These are phyloP conservation scores for Arachis stenosperma DNA, from an alignment of 306 rosid genomes.

Conservation along the genomic window DNA sequence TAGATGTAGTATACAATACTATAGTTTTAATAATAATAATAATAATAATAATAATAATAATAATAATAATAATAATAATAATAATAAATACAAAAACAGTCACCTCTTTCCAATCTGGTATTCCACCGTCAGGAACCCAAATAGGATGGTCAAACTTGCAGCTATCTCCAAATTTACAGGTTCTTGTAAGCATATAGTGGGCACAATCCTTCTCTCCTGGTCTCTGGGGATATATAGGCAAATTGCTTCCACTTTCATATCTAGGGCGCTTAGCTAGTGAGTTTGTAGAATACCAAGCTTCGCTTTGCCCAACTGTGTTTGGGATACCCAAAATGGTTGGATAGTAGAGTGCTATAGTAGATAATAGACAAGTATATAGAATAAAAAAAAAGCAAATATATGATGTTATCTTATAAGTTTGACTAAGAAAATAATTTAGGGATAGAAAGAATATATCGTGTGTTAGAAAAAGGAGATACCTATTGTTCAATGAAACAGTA, in stretches of 20 bases:
- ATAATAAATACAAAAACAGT: slow-evolving; percentile 46
- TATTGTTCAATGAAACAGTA: slow-evolving; percentile 23
- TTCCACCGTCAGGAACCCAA: slow-evolving; percentile 99
- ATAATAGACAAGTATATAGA: slow-evolving; percentile 70
- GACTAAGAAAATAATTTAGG: slow-evolving; percentile 58
- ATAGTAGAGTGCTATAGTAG: slow-evolving; percentile 88
- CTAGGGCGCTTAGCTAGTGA: slow-evolving; percentile 97
- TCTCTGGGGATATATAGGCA: slow-evolving; percentile 97
- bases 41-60: neutral
- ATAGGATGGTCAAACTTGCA: slow-evolving; percentile 99
- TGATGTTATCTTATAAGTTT: slow-evolving; percentile 66
- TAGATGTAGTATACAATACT: slow-evolving; percentile 42
- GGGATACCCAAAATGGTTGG: slow-evolving; percentile 80
- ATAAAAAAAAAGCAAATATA: slow-evolving; percentile 63
- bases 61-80: slow-evolving; percentile 43
- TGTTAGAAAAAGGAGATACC: slow-evolving; percentile 25
- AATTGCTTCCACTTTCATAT: slow-evolving; percentile 79
- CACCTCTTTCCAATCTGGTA: slow-evolving; percentile 99
- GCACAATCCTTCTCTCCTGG: slow-evolving; percentile 99
- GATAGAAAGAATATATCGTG: slow-evolving; percentile 40
- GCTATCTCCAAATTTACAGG: slow-evolving; percentile 98
- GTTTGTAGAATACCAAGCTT: slow-evolving; percentile 93
- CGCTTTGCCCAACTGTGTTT: slow-evolving; percentile 80
- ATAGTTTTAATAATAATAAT: slow-evolving; percentile 51
- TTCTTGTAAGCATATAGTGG: slow-evolving; percentile 98